Evolutionary conservation across 805 yeast genomes (phyloP).

Genomic region (Scheffersomyces lignosus): DNA sequence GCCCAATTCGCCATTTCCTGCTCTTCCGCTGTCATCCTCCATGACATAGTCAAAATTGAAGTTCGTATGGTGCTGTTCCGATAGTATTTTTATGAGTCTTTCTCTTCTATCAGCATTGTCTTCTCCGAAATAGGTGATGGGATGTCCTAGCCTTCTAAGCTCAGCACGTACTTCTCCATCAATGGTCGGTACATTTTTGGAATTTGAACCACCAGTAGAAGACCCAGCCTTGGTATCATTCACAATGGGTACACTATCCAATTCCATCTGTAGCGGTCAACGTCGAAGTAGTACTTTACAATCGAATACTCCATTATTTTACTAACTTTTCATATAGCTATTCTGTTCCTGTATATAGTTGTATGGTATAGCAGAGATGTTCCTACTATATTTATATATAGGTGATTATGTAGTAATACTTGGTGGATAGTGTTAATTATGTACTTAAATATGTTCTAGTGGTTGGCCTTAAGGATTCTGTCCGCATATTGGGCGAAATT

Average conservation of each 20-base stretch:
- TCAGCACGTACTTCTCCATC: constrained; percentile 60
- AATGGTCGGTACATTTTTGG: constrained; percentile 51
- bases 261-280: too few relatives aligned
- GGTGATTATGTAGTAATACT: too few relatives aligned
- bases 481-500: constrained; percentile 51
- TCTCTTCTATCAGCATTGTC: constrained; percentile 59
- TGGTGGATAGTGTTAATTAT: too few relatives aligned
- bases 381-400: too few relatives aligned
- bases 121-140: constrained; percentile 59
- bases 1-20: too few relatives aligned
- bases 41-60: constrained; percentile 12
- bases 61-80: constrained; percentile 22
- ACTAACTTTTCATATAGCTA: too few relatives aligned
- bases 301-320: too few relatives aligned
- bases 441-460: too few relatives aligned
- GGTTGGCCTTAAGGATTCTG: constrained; percentile 41
- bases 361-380: too few relatives aligned
- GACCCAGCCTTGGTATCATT: too few relatives aligned
- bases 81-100: constrained; percentile 50
- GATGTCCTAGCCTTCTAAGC: constrained; percentile 54
- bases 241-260: neutral
- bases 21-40: constrained; percentile 13
- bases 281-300: too few relatives aligned
- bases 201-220: constrained; percentile 1
- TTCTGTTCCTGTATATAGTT: too few relatives aligned